phyloP scores from a whole-genome alignment of 345 rosid species.

The Ceriops tagal region DNA sequence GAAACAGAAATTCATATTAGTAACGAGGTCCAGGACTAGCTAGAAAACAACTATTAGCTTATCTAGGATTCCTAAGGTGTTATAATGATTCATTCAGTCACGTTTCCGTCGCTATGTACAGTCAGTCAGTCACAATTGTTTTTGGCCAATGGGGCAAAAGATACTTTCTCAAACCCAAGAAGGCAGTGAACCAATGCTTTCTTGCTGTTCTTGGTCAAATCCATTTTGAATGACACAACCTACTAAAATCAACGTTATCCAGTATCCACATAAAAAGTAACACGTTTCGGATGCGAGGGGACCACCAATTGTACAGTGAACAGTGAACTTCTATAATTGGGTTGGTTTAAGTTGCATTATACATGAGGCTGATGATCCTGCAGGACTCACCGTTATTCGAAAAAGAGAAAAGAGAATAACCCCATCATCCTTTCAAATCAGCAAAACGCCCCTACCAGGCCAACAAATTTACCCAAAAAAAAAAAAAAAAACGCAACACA shows the following conservation, averaged over 20 bases:
- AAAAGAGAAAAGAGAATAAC: background rate
- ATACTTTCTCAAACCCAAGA: background rate
- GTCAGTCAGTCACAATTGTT: background rate
- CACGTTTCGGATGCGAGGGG: background rate
- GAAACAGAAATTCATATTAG: no score
- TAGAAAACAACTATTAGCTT: no score
- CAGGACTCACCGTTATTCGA: slow-evolving; percentile 6
- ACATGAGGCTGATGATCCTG: slow-evolving; percentile 10
- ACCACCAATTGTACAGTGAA: background rate
- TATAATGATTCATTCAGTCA: no score
- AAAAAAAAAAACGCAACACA: background rate
- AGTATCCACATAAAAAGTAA: background rate
- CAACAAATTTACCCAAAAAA: background rate
- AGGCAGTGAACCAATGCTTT: no score
- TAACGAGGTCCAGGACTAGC: no score
- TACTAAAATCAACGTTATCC: no score
- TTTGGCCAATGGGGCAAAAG: background rate
- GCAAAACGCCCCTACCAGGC: slow-evolving; percentile 5
- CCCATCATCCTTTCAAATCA: slow-evolving; percentile 5
- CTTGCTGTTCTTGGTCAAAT: no score
- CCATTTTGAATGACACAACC: no score
- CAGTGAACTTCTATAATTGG: slow-evolving; percentile 1
- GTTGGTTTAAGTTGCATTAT: slow-evolving; percentile 8
- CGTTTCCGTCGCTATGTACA: background rate
- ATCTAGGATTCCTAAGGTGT: no score